Evolutionary conservation across 2,329 filamentous ascomycete species (phyloP), one percentile per base, ranked within the genome.

Genomic region (Colletotrichum echinochloae): DNA sequence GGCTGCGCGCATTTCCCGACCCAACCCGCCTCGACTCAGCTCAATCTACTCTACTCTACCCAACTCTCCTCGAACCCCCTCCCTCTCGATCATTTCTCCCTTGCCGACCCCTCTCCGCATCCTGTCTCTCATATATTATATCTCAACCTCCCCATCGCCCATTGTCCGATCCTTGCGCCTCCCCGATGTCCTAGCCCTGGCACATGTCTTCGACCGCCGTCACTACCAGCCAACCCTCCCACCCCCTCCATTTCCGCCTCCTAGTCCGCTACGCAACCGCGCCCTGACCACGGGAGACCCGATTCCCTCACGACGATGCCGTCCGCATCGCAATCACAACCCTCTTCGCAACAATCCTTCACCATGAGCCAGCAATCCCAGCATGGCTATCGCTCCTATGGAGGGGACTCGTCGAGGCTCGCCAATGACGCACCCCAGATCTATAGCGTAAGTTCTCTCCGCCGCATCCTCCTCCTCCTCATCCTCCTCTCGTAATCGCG

Each of bases 311-410:
- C 56, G 46, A 73, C 72, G 61, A 81, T 82, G 78, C 77, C 81
- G 66, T 81, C 82, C 64, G 83, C 84, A 76, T 85, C 85, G 67
- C 85, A 87, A 76, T 83, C 82, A 33, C 83, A 83, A 68, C 80
- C 82, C 20, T 83, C 86, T 5, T 87, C 86, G 9, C 87, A 89
- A 72, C 85, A 88, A 64, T 87, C 87, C 57, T 88, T 88, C 77
- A 80, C 79, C 73, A 87, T 89, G 85, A 89, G 85, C 80, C 86
- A 88, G 72, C 83, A 85, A 65, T 85, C 85, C 35, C 86, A 87
- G 71, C 74, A 77, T 28, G 81, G 80, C 70, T 84, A 81, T 68
- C 81, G 83, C 55, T 81, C 82, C 52, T 82, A 83, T 65, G 78
- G 59, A 51, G 59, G 80, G 8, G 78, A 76, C 62, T 74, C 75